phyloP scores from a whole-genome alignment of 108 stramenopile species.

The Cylindrotheca fusiformis region DNA sequence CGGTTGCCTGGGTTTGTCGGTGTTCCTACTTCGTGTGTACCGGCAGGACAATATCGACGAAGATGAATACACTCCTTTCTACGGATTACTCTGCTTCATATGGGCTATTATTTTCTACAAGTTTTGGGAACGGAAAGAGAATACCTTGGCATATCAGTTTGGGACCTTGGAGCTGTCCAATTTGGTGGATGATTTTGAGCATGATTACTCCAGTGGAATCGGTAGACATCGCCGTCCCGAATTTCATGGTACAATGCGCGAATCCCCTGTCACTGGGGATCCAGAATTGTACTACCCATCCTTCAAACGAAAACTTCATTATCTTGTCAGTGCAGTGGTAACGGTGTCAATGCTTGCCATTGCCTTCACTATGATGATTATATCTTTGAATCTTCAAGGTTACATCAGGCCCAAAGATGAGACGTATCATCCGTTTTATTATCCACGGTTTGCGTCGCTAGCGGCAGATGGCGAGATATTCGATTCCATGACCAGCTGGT shows the following conservation, averaged over 20 bases:
- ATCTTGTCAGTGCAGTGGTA: slow-evolving; percentile 49
- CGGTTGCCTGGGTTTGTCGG: slow-evolving; percentile 42
- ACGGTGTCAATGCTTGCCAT: slow-evolving; percentile 51
- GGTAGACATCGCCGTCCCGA: slow-evolving; percentile 43
- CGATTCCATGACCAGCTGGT: slow-evolving; percentile 51
- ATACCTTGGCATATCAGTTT: slow-evolving; percentile 50
- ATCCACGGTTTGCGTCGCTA: slow-evolving; percentile 40
- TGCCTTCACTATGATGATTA: slow-evolving; percentile 71
- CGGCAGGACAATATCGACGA: slow-evolving; percentile 60
- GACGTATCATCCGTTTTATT: slow-evolving; percentile 60
- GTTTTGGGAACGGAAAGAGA: slow-evolving; percentile 70
- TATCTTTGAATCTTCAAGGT: slow-evolving; percentile 80
- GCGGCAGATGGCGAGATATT: slow-evolving; percentile 62
- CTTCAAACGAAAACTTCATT: slow-evolving; percentile 49
- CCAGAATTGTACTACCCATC: slow-evolving; percentile 58
- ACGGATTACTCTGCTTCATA: slow-evolving; percentile 58
- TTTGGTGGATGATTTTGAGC: slow-evolving; percentile 8
- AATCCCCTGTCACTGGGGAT: slow-evolving; percentile 64
- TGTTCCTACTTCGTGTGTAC: slow-evolving; percentile 31
- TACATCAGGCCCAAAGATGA: slow-evolving; percentile 51
- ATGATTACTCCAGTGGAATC: neutral
- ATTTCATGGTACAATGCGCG: slow-evolving; percentile 52
- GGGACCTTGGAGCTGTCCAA: slow-evolving; percentile 36
- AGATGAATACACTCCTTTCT: slow-evolving; percentile 65
- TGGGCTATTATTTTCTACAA: slow-evolving; percentile 60